phyloP scores from a whole-genome alignment of 75 land plant genomes.

The Larix kaempferi region DNA sequence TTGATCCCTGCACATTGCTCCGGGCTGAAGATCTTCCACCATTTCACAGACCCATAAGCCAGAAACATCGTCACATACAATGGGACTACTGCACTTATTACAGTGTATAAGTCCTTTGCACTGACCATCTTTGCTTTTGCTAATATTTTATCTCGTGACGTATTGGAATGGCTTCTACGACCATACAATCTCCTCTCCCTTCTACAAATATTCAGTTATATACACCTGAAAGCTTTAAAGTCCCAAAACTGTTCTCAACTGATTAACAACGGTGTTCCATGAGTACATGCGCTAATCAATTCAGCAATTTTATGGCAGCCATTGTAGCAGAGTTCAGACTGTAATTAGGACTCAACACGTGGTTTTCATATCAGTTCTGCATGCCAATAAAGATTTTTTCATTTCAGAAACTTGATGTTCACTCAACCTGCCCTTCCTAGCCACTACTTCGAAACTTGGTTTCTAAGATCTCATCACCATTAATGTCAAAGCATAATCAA shows the following conservation, averaged over 20 bases:
- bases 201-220: too few relatives aligned
- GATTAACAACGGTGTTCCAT: background rate
- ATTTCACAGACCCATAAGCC: conserved; percentile 71
- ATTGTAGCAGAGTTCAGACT: background rate
- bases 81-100: conserved; percentile 75
- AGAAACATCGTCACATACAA: conserved; percentile 76
- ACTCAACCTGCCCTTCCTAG: background rate
- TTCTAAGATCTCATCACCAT: background rate
- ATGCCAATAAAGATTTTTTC: background rate
- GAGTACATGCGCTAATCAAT: background rate
- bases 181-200: too few relatives aligned
- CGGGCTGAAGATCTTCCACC: conserved; percentile 69
- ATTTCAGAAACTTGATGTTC: background rate
- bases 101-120: conserved; percentile 62
- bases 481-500: conserved; percentile 4
- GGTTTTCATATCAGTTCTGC: background rate
- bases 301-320: background rate
- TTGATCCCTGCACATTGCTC: conserved; percentile 83
- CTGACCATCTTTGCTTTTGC: conserved; percentile 46
- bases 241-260: background rate
- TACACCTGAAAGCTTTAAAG: background rate
- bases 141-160: too few relatives aligned
- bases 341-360: conserved; percentile 3
- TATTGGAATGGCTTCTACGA: too few relatives aligned
- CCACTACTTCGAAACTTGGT: too few relatives aligned